Conservation (phyloP, 148 eudicot species). For the Amaranthus palmeri region DNA sequence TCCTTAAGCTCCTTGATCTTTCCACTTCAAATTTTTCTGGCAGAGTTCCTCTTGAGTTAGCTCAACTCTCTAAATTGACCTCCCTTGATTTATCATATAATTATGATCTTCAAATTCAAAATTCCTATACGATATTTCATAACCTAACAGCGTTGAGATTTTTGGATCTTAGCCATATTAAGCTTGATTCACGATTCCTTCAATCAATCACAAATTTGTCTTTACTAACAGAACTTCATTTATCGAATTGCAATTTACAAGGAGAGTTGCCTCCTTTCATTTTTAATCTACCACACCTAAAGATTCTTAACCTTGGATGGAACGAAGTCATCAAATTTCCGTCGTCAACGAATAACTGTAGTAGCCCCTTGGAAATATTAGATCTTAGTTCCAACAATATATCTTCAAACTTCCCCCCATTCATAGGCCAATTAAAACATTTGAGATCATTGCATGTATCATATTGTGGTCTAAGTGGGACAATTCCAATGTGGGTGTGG, state of each 20-base stretch:
- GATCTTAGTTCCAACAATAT: background rate
- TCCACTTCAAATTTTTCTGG: too few species aligned
- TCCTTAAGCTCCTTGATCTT: too few species aligned
- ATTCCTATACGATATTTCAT: too few species aligned
- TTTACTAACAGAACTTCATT: background rate
- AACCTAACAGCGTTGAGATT: too few species aligned
- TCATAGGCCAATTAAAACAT: background rate
- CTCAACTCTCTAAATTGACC: too few species aligned
- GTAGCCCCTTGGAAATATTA: conserved; percentile 3
- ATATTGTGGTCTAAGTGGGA: background rate
- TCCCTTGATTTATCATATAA: too few species aligned
- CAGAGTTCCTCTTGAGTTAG: too few species aligned
- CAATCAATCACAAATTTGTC: background rate
- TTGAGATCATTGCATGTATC: background rate
- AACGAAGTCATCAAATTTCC: background rate
- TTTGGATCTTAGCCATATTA: too few species aligned
- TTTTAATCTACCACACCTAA: background rate
- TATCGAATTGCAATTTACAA: background rate
- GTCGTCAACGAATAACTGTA: background rate
- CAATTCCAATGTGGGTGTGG: conserved; percentile 5
- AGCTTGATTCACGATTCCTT: too few species aligned
- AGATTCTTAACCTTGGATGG: background rate
- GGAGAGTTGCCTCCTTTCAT: background rate
- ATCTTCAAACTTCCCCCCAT: background rate
- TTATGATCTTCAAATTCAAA: too few species aligned